Conservation (phyloP, 768 basidiomycete species). For the Cystobasidium ongulense region DNA sequence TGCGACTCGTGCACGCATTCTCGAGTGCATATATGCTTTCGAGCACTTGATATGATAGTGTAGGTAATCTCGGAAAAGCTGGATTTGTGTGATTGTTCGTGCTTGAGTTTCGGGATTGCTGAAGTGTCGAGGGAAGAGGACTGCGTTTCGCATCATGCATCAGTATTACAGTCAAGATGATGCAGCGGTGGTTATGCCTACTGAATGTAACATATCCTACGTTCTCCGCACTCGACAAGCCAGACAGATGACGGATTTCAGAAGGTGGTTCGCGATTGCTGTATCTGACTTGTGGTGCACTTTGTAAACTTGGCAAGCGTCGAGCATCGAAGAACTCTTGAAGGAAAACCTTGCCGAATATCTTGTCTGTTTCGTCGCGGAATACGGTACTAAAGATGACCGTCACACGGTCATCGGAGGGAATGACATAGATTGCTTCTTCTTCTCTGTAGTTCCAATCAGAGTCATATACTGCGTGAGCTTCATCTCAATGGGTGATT, state of each 20-base stretch:
- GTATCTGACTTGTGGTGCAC: conserved; percentile 93
- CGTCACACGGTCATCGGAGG: conserved; percentile 88
- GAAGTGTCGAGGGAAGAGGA: conserved; percentile 95
- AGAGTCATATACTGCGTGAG: neutral
- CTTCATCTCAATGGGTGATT: neutral
- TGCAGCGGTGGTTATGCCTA: conserved; percentile 39
- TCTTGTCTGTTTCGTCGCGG: conserved; percentile 91
- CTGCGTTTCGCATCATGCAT: conserved; percentile 44
- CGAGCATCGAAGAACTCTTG: conserved; percentile 99
- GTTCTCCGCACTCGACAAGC: conserved; percentile 67
- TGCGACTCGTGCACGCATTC: conserved; percentile 85
- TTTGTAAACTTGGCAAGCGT: conserved; percentile 81
- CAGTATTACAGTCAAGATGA: neutral
- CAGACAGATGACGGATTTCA: conserved; percentile 81
- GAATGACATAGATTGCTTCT: conserved; percentile 92
- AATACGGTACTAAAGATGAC: conserved; percentile 96
- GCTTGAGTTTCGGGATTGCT: conserved; percentile 59
- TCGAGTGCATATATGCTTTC: conserved; percentile 88
- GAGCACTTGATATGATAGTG: conserved; percentile 93
- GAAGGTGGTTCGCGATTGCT: conserved; percentile 89
- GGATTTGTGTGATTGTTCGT: conserved; percentile 83
- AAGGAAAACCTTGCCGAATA: conserved; percentile 95
- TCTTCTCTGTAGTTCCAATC: conserved; percentile 49
- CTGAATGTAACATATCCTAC: conserved; percentile 91
- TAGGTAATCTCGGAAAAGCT: conserved; percentile 95